Evolutionary conservation across 1,284 basidiomycete genomes (phyloP), one percentile per base, ranked within the genome.

Genomic region (Polyporus tsugae): DNA sequence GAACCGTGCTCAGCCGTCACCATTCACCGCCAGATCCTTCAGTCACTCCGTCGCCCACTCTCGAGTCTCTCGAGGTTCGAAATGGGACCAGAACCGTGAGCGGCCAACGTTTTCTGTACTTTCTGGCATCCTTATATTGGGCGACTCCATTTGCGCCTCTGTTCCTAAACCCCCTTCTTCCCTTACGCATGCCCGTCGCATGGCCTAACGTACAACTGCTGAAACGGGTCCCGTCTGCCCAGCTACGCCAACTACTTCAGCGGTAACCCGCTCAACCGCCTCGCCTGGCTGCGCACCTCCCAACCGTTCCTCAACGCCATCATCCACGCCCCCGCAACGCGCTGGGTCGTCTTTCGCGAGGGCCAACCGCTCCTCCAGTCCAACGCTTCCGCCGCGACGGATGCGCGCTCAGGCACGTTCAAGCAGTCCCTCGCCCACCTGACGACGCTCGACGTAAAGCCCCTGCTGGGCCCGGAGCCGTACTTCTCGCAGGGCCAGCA

Each of bases 221-320:
- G 70, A 75, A 74, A 64, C 72, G 70, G 74, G 65, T 68, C 71
- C 68, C 36, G 13, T 33, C 53, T 55, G 4, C 42, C 59, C 69
- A 77, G 75, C 49, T 73, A 77, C 72, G 75, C 86, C 71, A 92
- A 93, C 78, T 89, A 91, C 82, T 89, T 91, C 75, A 85, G 89
- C 61, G 94, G 94, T 61, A 92, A 92, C 17, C 93, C 94, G 19
- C 83, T 96, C 49, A 97, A 97, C 80, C 89, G 95, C 42, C 85
- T 97, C 35, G 91, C 94, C 0, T 97, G 95, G 91, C 85, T 96
- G 66, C 87, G 95, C 36, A 82, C 90, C 22, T 92, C 91, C 6
- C 86, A 89, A 22, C 78, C 85, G 5, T 93, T 94, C 78, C 83
- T 97, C 57, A 94, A 93, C 72, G 83, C 88, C 15, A 84, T 94